A percentile compares a stretch with the other conserved stretches of the same genome.
Conservation (phyloP, 2,329 filamentous ascomycete species). For the Geosmithia flava region DNA sequence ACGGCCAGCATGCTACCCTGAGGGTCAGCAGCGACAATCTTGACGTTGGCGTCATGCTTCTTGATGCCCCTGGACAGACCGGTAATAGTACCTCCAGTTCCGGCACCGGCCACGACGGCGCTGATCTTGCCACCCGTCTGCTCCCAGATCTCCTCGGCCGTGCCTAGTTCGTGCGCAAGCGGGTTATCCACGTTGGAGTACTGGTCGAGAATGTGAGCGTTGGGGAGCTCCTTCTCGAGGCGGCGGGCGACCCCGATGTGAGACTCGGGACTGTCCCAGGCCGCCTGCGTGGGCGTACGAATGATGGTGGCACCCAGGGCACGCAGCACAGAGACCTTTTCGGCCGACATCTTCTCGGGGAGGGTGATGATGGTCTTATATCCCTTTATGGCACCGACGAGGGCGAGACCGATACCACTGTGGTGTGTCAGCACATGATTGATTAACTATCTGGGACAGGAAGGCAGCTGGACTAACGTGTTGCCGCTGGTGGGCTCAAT, state of each 20-base stretch:
- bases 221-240: slow-evolving; percentile 89
- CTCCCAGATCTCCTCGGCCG: slow-evolving; percentile 89
- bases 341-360: slow-evolving; percentile 97
- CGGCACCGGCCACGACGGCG: slow-evolving; percentile 80
- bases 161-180: slow-evolving; percentile 83
- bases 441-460: too few relatives aligned
- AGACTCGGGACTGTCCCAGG: slow-evolving; percentile 87
- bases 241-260: slow-evolving; percentile 91
- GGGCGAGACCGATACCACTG: slow-evolving; percentile 78
- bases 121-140: slow-evolving; percentile 77
- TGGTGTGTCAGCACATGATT: slow-evolving; percentile 9
- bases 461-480: slow-evolving; percentile 37
- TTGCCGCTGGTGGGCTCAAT: slow-evolving; percentile 98
- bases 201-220: slow-evolving; percentile 94
- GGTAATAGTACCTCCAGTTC: slow-evolving; percentile 91
- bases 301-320: slow-evolving; percentile 96
- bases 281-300: slow-evolving; percentile 88
- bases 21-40: slow-evolving; percentile 86
- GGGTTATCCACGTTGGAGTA: slow-evolving; percentile 90
- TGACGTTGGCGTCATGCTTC: slow-evolving; percentile 77
- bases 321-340: slow-evolving; percentile 91
- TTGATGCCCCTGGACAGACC: slow-evolving; percentile 74
- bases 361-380: slow-evolving; percentile 98
- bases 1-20: slow-evolving; percentile 83
- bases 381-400: slow-evolving; percentile 90